Evolutionary conservation across 805 yeast genomes (phyloP).

Genomic region (Debaryomyces tyrocola): DNA sequence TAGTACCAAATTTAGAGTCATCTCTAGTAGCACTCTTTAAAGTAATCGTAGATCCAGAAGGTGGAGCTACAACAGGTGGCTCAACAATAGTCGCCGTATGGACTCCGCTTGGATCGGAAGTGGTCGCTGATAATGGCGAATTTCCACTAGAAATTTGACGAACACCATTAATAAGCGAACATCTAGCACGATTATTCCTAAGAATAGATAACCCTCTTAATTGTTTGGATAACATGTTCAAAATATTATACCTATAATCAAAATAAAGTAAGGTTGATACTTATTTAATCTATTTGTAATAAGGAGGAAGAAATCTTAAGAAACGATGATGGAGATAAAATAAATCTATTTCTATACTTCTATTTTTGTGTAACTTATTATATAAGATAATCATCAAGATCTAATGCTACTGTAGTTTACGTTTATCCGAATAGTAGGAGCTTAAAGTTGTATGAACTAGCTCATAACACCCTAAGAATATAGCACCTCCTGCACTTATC

Average conservation of each 20-base stretch:
- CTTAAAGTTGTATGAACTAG: conserved; percentile 46
- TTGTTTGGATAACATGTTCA: conserved; percentile 6
- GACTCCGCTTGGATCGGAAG: conserved; percentile 10
- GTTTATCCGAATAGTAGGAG: neutral
- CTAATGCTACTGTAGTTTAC: too few relatives aligned
- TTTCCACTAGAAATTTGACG: conserved; percentile 9
- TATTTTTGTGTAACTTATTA: neutral
- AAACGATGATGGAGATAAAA: too few relatives aligned
- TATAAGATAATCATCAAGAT: too few relatives aligned
- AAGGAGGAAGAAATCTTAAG: too few relatives aligned
- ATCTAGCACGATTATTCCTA: conserved; percentile 1
- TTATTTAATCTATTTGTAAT: too few relatives aligned
- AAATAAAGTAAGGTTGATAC: too few relatives aligned
- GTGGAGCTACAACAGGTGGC: conserved; percentile 31
- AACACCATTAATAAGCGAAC: conserved; percentile 3
- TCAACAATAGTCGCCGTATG: conserved; percentile 20
- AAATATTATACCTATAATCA: too few relatives aligned
- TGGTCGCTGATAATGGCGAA: conserved; percentile 3
- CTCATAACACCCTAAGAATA: conserved; percentile 93
- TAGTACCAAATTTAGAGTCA: conserved; percentile 54
- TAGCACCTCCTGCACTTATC: conserved; percentile 98
- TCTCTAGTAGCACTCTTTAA: conserved; percentile 47
- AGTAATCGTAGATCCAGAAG: conserved; percentile 47
- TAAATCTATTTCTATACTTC: neutral
- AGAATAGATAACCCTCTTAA: conserved; percentile 4